These are phyloP conservation scores for Pseudogymnoascus verrucosus DNA, from an alignment of 2,329 filamentous ascomycete species.

Conservation along the genomic window DNA sequence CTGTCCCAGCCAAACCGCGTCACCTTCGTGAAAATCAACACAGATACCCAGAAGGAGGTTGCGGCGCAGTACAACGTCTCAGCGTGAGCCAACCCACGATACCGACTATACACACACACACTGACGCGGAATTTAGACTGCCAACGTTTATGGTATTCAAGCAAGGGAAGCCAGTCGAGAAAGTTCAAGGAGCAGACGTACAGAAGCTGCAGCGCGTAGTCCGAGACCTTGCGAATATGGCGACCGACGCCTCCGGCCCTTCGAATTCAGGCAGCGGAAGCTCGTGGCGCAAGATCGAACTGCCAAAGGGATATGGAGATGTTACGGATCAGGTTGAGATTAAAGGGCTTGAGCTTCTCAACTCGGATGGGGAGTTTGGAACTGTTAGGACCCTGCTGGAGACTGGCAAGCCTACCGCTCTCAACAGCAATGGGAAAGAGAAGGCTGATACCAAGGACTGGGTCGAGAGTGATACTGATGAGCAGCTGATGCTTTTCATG, in stretches of 20 bases:
- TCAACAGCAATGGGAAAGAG: constrained; percentile 48
- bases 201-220: constrained; percentile 62
- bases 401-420: constrained; percentile 53
- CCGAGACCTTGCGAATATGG: constrained; percentile 48
- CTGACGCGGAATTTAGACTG: constrained; percentile 37
- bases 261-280: constrained; percentile 34
- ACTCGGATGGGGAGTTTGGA: constrained; percentile 71
- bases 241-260: constrained; percentile 48
- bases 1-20: constrained; percentile 66
- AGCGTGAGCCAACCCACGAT: constrained; percentile 37
- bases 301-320: constrained; percentile 75
- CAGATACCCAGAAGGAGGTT: constrained; percentile 67
- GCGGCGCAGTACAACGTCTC: constrained; percentile 65
- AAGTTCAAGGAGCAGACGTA: constrained; percentile 67
- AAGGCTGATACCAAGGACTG: constrained; percentile 56
- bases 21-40: constrained; percentile 83
- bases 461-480: constrained; percentile 94
- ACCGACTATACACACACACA: background rate
- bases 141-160: constrained; percentile 92
- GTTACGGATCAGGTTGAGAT: constrained; percentile 76
- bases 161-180: constrained; percentile 57
- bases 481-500: constrained; percentile 88
- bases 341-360: constrained; percentile 76
- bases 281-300: constrained; percentile 64
- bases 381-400: constrained; percentile 68